Percentiles rank a stretch among this genome's conserved stretches.
phyloP scores from a whole-genome alignment of 345 rosid species.

The Rhodamnia rubescens region DNA sequence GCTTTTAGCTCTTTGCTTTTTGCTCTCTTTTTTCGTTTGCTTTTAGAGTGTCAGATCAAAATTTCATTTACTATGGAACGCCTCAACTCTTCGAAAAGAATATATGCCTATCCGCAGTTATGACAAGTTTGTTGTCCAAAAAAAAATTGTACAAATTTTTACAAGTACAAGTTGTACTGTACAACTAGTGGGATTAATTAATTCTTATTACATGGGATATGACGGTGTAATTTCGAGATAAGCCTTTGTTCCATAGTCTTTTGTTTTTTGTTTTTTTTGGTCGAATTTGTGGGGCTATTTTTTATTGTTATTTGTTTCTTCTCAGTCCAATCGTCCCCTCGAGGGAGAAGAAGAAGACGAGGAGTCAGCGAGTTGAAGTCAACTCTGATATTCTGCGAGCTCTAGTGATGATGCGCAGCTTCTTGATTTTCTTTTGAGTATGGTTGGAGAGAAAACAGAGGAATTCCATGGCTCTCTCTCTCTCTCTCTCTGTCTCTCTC shows the following conservation, averaged over 20 bases:
- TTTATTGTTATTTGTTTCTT: not conserved
- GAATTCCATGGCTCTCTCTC: not conserved
- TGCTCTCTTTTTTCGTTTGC: not conserved
- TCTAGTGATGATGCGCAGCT: not conserved
- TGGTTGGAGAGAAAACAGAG: not conserved
- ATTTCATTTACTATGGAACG: not conserved
- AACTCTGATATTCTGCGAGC: not conserved
- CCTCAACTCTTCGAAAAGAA: not conserved
- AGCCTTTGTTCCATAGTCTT: no score
- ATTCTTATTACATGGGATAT: no score
- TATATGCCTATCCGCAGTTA: not conserved
- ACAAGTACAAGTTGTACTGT: no score
- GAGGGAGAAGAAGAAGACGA: not conserved
- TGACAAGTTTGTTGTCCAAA: no score
- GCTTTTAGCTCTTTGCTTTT: no score
- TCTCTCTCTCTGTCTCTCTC: not conserved
- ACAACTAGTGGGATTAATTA: no score
- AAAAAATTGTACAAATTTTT: no score
- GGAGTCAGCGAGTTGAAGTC: not conserved
- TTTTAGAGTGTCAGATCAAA: not conserved
- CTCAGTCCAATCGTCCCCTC: not conserved
- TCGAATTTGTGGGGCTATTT: no score
- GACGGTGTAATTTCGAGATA: no score
- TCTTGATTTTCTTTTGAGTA: not conserved
- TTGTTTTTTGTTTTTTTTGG: no score